Conservation (phyloP, 306 rosid species). For the Sphenostylis stenocarpa region DNA sequence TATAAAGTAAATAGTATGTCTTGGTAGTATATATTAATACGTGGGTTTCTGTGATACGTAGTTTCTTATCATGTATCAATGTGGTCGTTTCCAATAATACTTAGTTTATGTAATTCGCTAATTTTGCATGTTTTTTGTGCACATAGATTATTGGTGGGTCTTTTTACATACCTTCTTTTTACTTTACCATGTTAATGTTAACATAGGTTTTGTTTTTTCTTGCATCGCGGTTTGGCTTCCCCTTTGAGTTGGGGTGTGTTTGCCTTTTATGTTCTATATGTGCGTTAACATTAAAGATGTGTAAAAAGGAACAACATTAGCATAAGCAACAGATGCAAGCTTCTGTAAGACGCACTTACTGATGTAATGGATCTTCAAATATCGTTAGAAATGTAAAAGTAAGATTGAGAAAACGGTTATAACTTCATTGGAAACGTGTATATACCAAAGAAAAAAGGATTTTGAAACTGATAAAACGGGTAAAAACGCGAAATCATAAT, state of each 20-base stretch:
- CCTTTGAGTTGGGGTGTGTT: neutral
- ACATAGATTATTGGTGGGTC: neutral
- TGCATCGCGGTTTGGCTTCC: conserved; percentile 16
- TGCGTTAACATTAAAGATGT: no score
- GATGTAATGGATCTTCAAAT: conserved; percentile 6
- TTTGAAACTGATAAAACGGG: neutral
- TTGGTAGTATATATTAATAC: neutral
- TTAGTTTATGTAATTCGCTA: conserved; percentile 5
- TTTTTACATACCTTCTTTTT: neutral
- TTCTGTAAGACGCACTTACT: neutral
- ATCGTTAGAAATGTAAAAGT: neutral
- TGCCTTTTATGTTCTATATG: no score
- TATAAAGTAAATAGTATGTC: conserved; percentile 11
- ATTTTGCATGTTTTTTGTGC: neutral
- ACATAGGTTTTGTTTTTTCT: conserved; percentile 21
- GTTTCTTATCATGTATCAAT: neutral
- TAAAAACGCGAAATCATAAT: no score
- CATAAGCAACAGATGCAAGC: no score
- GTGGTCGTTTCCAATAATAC: neutral
- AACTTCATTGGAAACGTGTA: neutral
- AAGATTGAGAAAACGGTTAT: neutral
- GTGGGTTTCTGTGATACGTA: conserved; percentile 5
- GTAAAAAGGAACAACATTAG: no score
- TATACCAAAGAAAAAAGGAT: neutral
- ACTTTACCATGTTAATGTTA: neutral